Base-by-base conservation (phyloP, 2,329 filamentous ascomycete species). In the Cladophialophora psammophila region DNA sequence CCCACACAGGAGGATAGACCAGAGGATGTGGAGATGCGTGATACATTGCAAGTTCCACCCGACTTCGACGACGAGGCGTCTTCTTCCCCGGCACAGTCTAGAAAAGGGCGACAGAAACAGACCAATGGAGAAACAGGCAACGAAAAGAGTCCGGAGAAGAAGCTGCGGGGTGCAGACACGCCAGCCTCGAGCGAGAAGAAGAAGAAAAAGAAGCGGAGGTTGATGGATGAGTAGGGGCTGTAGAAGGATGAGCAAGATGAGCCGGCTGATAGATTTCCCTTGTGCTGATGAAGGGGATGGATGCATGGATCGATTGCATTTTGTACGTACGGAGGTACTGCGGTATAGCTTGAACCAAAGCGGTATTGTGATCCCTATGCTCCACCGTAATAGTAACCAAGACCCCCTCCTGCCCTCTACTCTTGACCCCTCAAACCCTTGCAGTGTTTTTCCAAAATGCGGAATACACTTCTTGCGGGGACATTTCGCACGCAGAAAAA, bases 181-280 rank as follows among this genome's bases (percentile, higher is more conserved):
- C 50, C 18, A 38, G 58, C 15, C n/a, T 64, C 66, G 26, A n/a
- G 40, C 32, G 63, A 61, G 31, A 69, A 69, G 63, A 66, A 69
- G 63, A 68, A 68, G 63, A 64, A 69, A 50, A 69, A 69, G 60
- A 68, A 64, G 55, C 66, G 59, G 58, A 63, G 34, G 35, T 31
- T 69, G 34, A 60, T 66, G 9, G 67, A 66, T 62, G 67, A 60
- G 31, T 15, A 66, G 32, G 60, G 57, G 7, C 18, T 63, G 50
- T 67, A 63, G 36, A 62, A 20, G 26, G 52, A 18, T 32, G 52
- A 13, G 20, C 10, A 13, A 53, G 35, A 45, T 34, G 42, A 32
- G 13, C 48, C 48, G 59, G 57, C 13, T 45, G 40, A 60, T 60
- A 45, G 36, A 45, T 60, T 60, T 60, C 40, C 57, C 57, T 50